Evolutionary conservation across 1,284 basidiomycete genomes (phyloP), one percentile per base, ranked within the genome.

Genomic region (Anthracocystis setariae): DNA sequence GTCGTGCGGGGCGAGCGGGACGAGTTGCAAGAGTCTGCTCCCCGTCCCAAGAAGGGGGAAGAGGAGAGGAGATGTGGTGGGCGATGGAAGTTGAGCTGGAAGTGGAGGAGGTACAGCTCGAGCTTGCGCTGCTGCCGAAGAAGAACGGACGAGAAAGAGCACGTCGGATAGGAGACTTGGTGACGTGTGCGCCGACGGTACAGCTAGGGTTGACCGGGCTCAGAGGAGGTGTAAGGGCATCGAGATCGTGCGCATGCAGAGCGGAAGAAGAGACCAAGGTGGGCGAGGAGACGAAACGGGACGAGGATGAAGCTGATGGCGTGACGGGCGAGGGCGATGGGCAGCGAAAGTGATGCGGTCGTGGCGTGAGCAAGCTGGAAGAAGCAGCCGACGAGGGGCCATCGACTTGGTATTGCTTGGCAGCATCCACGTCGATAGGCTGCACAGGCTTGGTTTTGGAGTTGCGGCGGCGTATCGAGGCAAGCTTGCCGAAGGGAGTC

Each of bases 381-480:
- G 59, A 67, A 45, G 62, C 39, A 8, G 62, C 50, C 10, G 64
- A 67, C n/a, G 54, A 62, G 10, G 59, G 59, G 21, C 54, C 55
- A 7, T 53, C 44, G 13, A 49, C 45, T 7, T 44, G 5, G 43
- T 62, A 62, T 29, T 58, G 53, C 44, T 68, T 55, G 17, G 65
- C 65, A 4, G 65, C 65, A 21, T 53, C 65, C 27, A 68, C 65
- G 24, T 68, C 58, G 65, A 68, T 68, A 42, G 65, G 65, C 49
- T 67, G 46, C n/a, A 61, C 62, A 2, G 42, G 15, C 24, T 55
- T 62, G 21, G 46, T 54, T n/a, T 42, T 54, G 25, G 55, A 42
- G 10, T 58, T 55, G 21, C 55, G 48, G 24, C 42, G 58, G 40
- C 62, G 62, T 38, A 65, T 65, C 18, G 49, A 52, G 9, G 38